phyloP scores from a whole-genome alignment of 1,284 basidiomycete species.

The Malassezia sympodialis region DNA sequence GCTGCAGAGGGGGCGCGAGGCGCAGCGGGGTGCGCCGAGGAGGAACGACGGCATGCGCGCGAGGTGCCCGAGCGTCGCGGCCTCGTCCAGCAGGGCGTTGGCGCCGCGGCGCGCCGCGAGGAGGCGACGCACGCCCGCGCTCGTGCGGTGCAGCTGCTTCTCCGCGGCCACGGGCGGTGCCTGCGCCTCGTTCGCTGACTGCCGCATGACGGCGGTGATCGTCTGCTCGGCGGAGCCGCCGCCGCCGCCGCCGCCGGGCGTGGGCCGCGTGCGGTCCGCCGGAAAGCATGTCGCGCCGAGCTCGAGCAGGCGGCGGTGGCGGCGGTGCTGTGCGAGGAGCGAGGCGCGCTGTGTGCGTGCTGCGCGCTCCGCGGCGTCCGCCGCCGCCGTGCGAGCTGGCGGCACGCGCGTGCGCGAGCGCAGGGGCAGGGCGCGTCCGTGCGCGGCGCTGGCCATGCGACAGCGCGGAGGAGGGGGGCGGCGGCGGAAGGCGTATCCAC shows the following conservation, averaged over 20 bases:
- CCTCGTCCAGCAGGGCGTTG: slow-evolving; percentile 15
- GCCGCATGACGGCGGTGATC: slow-evolving; percentile 9
- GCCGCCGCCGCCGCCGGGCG: not conserved
- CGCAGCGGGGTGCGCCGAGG: not conserved
- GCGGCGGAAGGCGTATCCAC: not conserved
- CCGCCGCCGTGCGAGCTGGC: slow-evolving; percentile 7
- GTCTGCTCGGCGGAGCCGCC: slow-evolving; percentile 1
- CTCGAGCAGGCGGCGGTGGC: slow-evolving; percentile 13
- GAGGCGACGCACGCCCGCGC: slow-evolving; percentile 11
- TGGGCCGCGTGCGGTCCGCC: not conserved
- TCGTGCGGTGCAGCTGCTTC: slow-evolving; percentile 1
- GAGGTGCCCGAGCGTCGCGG: slow-evolving; percentile 6
- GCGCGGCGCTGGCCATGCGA: slow-evolving; percentile 3
- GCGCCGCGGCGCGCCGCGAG: slow-evolving; percentile 16
- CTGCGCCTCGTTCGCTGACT: slow-evolving; percentile 13
- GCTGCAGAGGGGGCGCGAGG: slow-evolving; percentile 9
- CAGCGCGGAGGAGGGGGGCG: not conserved
- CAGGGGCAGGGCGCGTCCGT: slow-evolving; percentile 7
- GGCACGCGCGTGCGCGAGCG: slow-evolving; percentile 10
- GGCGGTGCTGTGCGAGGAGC: slow-evolving; percentile 1
- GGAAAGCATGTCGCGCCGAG: slow-evolving; percentile 16
- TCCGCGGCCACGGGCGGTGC: slow-evolving; percentile 11
- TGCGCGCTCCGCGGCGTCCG: slow-evolving; percentile 1
- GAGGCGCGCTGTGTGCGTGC: slow-evolving; percentile 5
- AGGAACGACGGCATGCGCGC: slow-evolving; percentile 6